Evolutionary conservation across 129 eudicot genomes (phyloP).

Genomic region (Calendula officinalis): DNA sequence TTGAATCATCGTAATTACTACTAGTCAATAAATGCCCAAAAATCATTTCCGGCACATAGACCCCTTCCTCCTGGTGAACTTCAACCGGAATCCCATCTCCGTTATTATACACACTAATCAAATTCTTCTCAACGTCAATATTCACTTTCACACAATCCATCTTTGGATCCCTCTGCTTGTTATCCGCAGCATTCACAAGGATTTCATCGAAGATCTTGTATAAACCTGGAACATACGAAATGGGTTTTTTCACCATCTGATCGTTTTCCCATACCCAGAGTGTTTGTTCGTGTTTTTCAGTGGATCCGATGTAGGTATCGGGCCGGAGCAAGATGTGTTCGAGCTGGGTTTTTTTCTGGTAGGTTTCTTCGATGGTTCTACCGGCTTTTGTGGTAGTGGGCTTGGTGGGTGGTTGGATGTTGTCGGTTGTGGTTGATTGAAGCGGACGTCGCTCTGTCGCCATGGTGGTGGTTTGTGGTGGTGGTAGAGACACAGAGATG

Average conservation of each 20-base stretch:
- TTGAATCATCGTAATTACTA: slow-evolving; percentile 80
- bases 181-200: slow-evolving; percentile 86
- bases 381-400: slow-evolving; percentile 19
- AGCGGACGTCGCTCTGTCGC: slow-evolving; percentile 46
- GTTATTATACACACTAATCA: slow-evolving; percentile 64
- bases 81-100: slow-evolving; percentile 96
- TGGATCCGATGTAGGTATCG: slow-evolving; percentile 91
- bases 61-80: slow-evolving; percentile 82
- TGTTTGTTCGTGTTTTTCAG: slow-evolving; percentile 61
- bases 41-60: slow-evolving; percentile 94
- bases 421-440: slow-evolving; percentile 58
- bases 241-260: slow-evolving; percentile 34
- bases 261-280: slow-evolving; percentile 68
- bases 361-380: slow-evolving; percentile 78
- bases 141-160: slow-evolving; percentile 65
- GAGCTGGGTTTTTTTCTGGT: slow-evolving; percentile 92
- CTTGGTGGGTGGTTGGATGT: slow-evolving; percentile 37
- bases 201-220: slow-evolving; percentile 97
- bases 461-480: slow-evolving; percentile 19
- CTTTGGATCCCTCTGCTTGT: slow-evolving; percentile 81
- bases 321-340: slow-evolving; percentile 98
- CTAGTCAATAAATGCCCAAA: slow-evolving; percentile 95
- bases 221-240: slow-evolving; percentile 76
- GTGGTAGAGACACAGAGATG: slow-evolving; percentile 32
- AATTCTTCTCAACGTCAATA: slow-evolving; percentile 54